Conservation (phyloP, 352 stramenopile genomes). For the Phytophthora constricta region DNA sequence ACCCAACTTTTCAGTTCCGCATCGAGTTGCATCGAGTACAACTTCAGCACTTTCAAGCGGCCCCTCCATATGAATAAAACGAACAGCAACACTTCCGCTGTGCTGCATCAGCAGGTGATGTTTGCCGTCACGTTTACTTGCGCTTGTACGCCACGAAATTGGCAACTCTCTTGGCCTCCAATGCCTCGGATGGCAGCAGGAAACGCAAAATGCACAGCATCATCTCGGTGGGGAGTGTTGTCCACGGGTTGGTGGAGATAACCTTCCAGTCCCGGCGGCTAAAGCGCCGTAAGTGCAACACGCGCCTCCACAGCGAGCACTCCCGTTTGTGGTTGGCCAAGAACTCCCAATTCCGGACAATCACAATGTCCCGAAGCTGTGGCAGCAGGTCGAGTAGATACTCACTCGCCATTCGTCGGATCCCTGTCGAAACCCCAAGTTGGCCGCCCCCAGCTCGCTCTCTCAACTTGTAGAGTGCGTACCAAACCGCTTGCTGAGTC, state of each 20-base stretch:
- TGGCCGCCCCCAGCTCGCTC: neutral
- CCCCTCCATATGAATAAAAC: too few relatives aligned
- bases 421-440: neutral
- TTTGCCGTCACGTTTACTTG: too few relatives aligned
- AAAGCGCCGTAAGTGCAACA: neutral
- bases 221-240: slow-evolving; percentile 15
- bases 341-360: slow-evolving; percentile 13
- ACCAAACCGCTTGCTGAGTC: slow-evolving; percentile 20
- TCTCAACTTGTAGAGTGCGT: slow-evolving; percentile 17
- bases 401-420: neutral
- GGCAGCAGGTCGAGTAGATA: slow-evolving; percentile 8
- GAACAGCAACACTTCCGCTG: neutral
- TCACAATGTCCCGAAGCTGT: slow-evolving; percentile 7
- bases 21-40: neutral
- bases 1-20: too few relatives aligned
- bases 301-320: neutral
- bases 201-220: slow-evolving; percentile 10
- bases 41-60: neutral
- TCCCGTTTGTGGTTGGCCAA: neutral
- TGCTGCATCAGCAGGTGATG: too few relatives aligned
- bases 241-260: slow-evolving; percentile 6
- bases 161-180: slow-evolving; percentile 9
- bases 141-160: slow-evolving; percentile 5
- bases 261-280: slow-evolving; percentile 9
- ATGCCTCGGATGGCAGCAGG: slow-evolving; percentile 3